Base-by-base conservation (phyloP, 2,329 filamentous ascomycete species). In the Cladosporium velox region DNA sequence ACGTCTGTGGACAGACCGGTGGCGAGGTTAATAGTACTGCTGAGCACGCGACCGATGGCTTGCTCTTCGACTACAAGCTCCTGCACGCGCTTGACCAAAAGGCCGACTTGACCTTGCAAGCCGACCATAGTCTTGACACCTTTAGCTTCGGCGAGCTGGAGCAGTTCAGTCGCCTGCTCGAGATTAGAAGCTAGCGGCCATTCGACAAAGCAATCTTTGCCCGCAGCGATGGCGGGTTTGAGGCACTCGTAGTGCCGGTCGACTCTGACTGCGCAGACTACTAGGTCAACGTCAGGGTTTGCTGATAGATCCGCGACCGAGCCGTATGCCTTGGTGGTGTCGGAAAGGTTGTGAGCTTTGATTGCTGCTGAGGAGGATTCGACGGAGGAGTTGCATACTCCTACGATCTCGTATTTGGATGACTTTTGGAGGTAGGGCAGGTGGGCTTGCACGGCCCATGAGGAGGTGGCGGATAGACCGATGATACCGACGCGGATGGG, bases 371-470 rank as follows among this genome's bases (percentile, higher is more conserved):
- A 68, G 0, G 82, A 81, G 1, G 79, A 79, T 7, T 79, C 76
- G 44, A 79, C 73, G 12, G 76, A 80, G 21, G 80, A 81, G 73
- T 86, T 86, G 69, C 81, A 79, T 1, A 86, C 75, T 8, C 83
- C 83, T n/a, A 79, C 78, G 66, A 86, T 80, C 34, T 80, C 74
- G 72, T 84, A 85, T 6, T 77, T 73, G 3, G 75, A 61, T 8
- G 81, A 80, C 0, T 80, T 74, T 0, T 84, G 84, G 2, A 90
- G 82, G 72, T 88, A 88, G 0, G 88, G 86, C 0, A 89, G 81
- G 70, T 90, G 87, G 2, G 83, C 85, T 30, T 72, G 70, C 35
- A 77, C 79, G 2, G 85, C 86, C 87, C 87, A 90, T 0, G 82
- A 81, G 4, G 80, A 81, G 34, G 79, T 79, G 59, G 84, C 82